Percentiles rank a stretch among this genome's conserved stretches.
phyloP scores from a whole-genome alignment of 108 stramenopile species.

The Bacterosira constricta region DNA sequence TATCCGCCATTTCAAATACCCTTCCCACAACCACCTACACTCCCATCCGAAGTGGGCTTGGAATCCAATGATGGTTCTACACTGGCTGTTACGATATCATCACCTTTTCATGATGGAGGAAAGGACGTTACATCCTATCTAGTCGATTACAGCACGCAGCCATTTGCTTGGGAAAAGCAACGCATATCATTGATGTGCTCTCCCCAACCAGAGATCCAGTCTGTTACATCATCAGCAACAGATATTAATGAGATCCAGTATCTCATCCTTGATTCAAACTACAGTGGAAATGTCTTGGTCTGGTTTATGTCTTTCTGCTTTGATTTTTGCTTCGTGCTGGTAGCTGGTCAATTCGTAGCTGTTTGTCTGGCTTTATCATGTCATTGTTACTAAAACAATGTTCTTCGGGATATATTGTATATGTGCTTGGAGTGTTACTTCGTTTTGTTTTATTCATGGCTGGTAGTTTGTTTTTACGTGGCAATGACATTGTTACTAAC shows the following conservation, averaged over 20 bases:
- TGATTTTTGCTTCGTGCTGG: no score
- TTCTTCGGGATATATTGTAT: no score
- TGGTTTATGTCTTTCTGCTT: no score
- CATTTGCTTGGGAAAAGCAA: slow-evolving; percentile 64
- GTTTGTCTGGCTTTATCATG: no score
- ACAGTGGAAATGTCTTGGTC: slow-evolving; percentile 46
- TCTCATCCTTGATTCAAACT: slow-evolving; percentile 51
- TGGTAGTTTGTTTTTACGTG: no score
- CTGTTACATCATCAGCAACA: slow-evolving; percentile 44
- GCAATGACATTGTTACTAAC: no score
- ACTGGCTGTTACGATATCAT: slow-evolving; percentile 55
- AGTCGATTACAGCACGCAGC: slow-evolving; percentile 69
- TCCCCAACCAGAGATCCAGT: slow-evolving; percentile 45
- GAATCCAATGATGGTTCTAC: slow-evolving; percentile 55
- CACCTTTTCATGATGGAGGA: slow-evolving; percentile 66
- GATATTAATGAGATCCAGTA: slow-evolving; percentile 68
- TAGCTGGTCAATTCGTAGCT: no score
- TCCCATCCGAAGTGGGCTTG: slow-evolving; percentile 57
- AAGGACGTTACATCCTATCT: slow-evolving; percentile 59
- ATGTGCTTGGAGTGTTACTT: no score
- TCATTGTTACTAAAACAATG: no score
- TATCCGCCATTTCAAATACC: slow-evolving; percentile 67
- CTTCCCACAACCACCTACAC: slow-evolving; percentile 59
- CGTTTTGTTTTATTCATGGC: no score
- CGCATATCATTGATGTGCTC: slow-evolving; percentile 51